phyloP scores from a whole-genome alignment of 2,329 filamentous ascomycete genomes.

The Geosmithia morbida region DNA sequence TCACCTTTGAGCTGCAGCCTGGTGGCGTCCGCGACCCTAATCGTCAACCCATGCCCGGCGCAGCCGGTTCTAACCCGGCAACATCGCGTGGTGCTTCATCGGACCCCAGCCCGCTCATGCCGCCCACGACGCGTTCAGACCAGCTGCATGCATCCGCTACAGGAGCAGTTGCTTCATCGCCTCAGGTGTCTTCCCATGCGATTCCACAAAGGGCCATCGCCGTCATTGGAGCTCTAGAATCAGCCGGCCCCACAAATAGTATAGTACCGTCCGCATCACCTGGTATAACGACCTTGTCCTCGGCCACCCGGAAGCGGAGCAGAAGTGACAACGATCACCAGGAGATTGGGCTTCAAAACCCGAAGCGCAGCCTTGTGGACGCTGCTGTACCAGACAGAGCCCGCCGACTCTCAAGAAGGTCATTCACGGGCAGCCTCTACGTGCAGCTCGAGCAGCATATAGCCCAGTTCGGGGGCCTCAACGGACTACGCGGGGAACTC shows the following conservation, averaged over 20 bases:
- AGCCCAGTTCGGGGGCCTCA: constrained; percentile 6
- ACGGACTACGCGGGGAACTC: constrained; percentile 11
- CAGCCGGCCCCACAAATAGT: not conserved
- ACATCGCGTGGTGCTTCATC: not conserved
- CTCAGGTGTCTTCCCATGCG: too few species aligned
- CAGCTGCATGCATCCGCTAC: too few species aligned
- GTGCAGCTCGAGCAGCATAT: constrained; percentile 4
- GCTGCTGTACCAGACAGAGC: not conserved
- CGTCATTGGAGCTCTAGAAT: not conserved
- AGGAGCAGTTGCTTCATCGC: too few species aligned
- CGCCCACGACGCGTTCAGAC: not conserved
- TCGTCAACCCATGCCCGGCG: not conserved
- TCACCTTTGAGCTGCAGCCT: not conserved
- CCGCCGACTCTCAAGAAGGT: not conserved
- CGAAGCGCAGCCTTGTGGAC: not conserved
- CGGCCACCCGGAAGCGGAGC: not conserved
- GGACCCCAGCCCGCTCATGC: too few species aligned
- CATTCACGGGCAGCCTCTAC: not conserved
- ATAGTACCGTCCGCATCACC: not conserved
- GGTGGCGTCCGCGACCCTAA: not conserved
- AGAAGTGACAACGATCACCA: not conserved
- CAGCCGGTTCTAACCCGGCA: not conserved
- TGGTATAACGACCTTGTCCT: not conserved
- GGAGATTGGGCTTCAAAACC: not conserved
- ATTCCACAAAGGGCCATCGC: not conserved